A percentile compares a stretch with the other conserved stretches of the same genome.
Conservation (phyloP, 2,329 filamentous ascomycete genomes). For the Trichoderma sp. region DNA sequence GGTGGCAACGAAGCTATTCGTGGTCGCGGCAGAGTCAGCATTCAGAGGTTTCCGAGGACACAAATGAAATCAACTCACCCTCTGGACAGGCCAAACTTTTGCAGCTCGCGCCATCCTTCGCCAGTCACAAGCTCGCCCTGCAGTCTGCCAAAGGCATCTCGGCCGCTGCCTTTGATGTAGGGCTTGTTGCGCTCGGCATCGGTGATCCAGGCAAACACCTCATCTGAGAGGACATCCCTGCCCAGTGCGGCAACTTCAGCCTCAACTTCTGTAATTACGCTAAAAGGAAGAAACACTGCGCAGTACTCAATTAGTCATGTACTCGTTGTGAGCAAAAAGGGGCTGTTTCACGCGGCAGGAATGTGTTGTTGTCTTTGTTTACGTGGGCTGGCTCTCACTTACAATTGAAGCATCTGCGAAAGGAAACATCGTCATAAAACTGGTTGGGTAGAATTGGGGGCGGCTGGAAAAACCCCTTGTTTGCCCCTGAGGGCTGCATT, state of each 20-base stretch:
- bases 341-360: background rate
- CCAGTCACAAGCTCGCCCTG: conserved; percentile 64
- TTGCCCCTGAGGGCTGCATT: conserved; percentile 52
- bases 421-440: conserved; percentile 58
- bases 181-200: conserved; percentile 70
- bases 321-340: background rate
- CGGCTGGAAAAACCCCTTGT: conserved; percentile 61
- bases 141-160: conserved; percentile 65
- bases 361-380: background rate
- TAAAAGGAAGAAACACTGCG: conserved; percentile 54
- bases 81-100: conserved; percentile 60
- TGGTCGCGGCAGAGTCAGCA: background rate
- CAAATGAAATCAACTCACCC: conserved; percentile 44
- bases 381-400: conserved; percentile 32
- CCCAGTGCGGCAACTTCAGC: conserved; percentile 54
- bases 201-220: conserved; percentile 60
- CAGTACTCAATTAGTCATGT: background rate
- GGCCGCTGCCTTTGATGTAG: conserved; percentile 58
- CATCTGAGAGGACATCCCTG: conserved; percentile 56
- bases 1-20: conserved; percentile 55
- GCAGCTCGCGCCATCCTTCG: conserved; percentile 67
- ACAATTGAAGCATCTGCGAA: conserved; percentile 58
- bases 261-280: conserved; percentile 45
- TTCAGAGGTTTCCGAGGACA: background rate
- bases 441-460: conserved; percentile 58